Evolutionary conservation across 2,329 filamentous ascomycete species (phyloP), one percentile per base, ranked within the genome.

Genomic region (Colletotrichum liriopes): DNA sequence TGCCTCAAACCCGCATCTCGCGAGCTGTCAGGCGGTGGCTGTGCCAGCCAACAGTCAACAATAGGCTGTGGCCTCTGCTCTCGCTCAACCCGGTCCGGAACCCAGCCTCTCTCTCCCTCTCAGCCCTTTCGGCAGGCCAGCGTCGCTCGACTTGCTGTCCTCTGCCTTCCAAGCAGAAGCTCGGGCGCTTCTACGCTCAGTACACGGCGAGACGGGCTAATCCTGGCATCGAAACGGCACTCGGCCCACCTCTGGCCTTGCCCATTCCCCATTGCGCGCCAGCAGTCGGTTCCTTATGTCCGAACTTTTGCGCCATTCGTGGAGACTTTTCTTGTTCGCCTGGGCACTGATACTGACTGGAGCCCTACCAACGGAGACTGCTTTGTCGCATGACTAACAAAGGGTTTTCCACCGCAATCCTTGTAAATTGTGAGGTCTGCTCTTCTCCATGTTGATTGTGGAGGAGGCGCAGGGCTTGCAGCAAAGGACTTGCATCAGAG

Each of bases 181-280:
- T 67, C 20, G 67, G 55, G 41, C 51, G 16, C 64, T n/a, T 56
- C 41, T 41, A 58, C 67, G 64, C 51, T 45, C 56, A 63, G 29
- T 63, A 45, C 51, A 51, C 68, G 41, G 51, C 68, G 65, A 60
- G 49, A 20, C 58, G 58, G 51, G 49, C 64, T 43, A 56, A 63
- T 52, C 64, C 64, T 43, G 52, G 64, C 51, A 51, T 26, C 64
- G 26, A 52, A 67, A 71, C 68, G 65, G 63, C 56, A 71, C 68
- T 55, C 43, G 45, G 58, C 58, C 68, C 68, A 67, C 43, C 23
- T 39, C 76, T 7, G 5, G 75, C 76, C 55, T 76, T 77, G 35
- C 74, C 73, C 70, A 6, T 76, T 71, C 35, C 75, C 71, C 41
- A 77, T 70, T 11, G 16, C 23, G 76, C 70, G 37, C 75, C 39